Percentiles rank a stretch among this genome's conserved stretches.
Conservation (phyloP, 164 flowering plant genomes). For the Aristolochia fimbriata region DNA sequence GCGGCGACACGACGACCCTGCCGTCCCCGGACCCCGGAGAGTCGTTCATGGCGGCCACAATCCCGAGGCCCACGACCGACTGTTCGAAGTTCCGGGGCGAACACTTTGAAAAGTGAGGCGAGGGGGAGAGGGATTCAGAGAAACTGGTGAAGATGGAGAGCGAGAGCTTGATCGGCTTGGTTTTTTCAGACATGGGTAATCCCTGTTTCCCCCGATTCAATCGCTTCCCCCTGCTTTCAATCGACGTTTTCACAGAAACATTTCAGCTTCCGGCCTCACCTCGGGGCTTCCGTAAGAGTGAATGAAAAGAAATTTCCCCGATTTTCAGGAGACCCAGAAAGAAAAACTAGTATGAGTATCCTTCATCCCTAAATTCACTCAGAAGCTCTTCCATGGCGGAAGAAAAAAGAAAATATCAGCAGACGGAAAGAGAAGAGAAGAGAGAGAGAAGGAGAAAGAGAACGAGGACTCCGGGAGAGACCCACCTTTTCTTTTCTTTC, state of each 20-base stretch:
- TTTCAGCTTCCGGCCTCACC: not conserved
- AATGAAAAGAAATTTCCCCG: not conserved
- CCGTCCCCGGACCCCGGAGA: conserved; percentile 6
- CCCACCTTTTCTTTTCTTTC: too few relatives aligned
- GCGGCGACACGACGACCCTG: conserved; percentile 15
- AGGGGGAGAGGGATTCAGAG: conserved; percentile 9
- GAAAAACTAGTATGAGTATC: too few relatives aligned
- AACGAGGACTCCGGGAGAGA: too few relatives aligned
- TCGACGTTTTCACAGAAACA: not conserved
- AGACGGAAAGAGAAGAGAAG: too few relatives aligned
- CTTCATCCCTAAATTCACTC: too few relatives aligned
- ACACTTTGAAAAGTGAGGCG: conserved; percentile 12
- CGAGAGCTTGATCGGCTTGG: not conserved
- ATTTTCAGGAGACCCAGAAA: not conserved
- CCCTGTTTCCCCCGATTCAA: not conserved
- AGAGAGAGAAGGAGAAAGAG: too few relatives aligned
- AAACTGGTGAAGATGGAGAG: conserved; percentile 23
- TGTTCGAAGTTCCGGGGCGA: conserved; percentile 25
- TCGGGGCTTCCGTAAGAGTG: not conserved
- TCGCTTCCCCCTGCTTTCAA: not conserved
- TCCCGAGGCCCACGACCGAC: conserved; percentile 37
- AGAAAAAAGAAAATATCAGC: too few relatives aligned
- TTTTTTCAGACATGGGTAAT: conserved; percentile 2
- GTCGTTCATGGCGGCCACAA: conserved; percentile 39
- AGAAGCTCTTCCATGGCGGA: too few relatives aligned